Evolutionary conservation across 805 yeast genomes (phyloP), one percentile per base, ranked within the genome.

Genomic region (Candida argentea): DNA sequence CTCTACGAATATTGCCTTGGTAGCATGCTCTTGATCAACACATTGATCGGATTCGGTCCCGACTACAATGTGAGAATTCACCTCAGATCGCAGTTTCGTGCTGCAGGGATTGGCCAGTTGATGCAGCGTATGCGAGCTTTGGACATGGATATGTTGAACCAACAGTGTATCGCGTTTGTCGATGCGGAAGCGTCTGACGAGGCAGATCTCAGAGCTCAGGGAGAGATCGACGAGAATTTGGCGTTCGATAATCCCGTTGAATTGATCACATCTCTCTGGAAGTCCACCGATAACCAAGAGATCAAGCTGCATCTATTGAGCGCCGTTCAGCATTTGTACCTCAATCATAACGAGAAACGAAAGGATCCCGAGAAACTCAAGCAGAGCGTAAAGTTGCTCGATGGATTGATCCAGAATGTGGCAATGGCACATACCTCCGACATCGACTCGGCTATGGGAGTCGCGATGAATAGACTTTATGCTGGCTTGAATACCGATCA

Each of bases 401-500:
- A 71, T 46, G 83, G 83, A 6, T 58, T 82, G 29, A 57, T 77
- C 16, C 73, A 79, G 27, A 73, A 74, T 34, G 67, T 74, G 16
- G 65, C 77, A 4, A 64, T 64, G 53, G 74, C 68, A 52, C 43
- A 66, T 33, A 62, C 67, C 7, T 52, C 73, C 1, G 58, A 62
- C 22, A 69, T 70, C 29, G 35, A 66, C 60, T 29, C 62, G 38
- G 46, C 83, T 10, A 65, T 84, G 38, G 82, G 79, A 29, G 72
- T 81, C 26, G 83, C 94, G 2, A 75, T 87, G 20, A 85, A 82
- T 43, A 63, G 74, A 31, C 58, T 89, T 25, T 63, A 73, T 33
- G 76, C 84, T 24, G 67, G 81, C 16, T 63, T 87, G 44, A 76
- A 76, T 39, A 82, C 95, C 0, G 95, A 89, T 48, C 94, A 84